A percentile compares a stretch with the other conserved stretches of the same genome.
These are phyloP conservation scores for Argentina anserina DNA, from an alignment of 306 rosid species.

Conservation along the genomic window DNA sequence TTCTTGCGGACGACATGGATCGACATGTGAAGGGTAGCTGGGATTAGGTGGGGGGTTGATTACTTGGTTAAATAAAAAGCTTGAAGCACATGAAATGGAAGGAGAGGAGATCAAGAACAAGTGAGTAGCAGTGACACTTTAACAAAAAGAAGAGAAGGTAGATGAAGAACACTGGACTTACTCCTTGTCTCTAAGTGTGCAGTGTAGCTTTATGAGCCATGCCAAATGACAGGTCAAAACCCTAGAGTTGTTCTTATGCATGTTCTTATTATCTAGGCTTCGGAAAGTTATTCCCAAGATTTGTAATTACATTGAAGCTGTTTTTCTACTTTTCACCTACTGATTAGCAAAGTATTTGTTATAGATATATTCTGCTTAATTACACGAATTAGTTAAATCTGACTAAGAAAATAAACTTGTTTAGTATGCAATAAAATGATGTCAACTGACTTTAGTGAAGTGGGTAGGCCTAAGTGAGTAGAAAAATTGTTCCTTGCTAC, in stretches of 20 bases:
- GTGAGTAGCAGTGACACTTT: background rate
- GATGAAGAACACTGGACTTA: background rate
- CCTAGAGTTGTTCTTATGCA: background rate
- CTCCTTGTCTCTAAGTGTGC: constrained; percentile 19
- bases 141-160: background rate
- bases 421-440: background rate
- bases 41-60: constrained; percentile 37
- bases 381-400: background rate
- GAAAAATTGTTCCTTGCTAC: background rate
- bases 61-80: constrained; percentile 18
- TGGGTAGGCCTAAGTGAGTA: background rate
- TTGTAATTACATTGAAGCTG: background rate
- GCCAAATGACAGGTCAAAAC: constrained; percentile 20
- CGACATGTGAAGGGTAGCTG: constrained; percentile 18
- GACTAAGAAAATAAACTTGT: background rate
- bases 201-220: background rate
- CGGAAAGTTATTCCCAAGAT: background rate
- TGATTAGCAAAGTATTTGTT: background rate
- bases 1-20: constrained; percentile 9
- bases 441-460: background rate
- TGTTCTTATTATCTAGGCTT: background rate
- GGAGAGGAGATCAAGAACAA: constrained; percentile 18
- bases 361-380: background rate
- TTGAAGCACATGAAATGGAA: constrained; percentile 22
- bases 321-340: background rate